Percentiles rank a stretch among this genome's conserved stretches.
phyloP scores from a whole-genome alignment of 2,329 filamentous ascomycete species.

The Fusarium siculi region DNA sequence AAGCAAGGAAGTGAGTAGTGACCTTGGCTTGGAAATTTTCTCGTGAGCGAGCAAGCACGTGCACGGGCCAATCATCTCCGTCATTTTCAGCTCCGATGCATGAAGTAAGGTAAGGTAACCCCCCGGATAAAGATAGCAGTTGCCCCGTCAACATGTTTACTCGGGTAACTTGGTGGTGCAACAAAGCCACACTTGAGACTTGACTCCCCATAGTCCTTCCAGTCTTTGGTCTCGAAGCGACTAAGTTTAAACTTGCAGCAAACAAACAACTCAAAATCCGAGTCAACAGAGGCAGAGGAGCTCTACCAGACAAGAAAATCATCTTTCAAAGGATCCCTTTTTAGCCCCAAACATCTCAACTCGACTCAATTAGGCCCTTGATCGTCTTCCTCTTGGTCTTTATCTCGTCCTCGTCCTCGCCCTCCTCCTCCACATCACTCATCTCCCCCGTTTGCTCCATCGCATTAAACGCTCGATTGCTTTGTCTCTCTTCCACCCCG shows the following conservation, averaged over 20 bases:
- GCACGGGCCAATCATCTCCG: slow-evolving; percentile 39
- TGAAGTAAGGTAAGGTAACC: neutral
- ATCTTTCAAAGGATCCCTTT: slow-evolving; percentile 2
- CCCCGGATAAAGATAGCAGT: slow-evolving; percentile 35
- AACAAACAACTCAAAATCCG: slow-evolving; percentile 29
- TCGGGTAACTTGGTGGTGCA: slow-evolving; percentile 44
- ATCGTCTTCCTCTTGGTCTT: slow-evolving; percentile 2
- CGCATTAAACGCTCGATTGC: slow-evolving; percentile 26
- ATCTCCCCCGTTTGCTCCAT: slow-evolving; percentile 20
- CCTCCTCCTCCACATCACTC: neutral
- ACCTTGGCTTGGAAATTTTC: slow-evolving; percentile 33
- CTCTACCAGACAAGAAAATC: slow-evolving; percentile 2
- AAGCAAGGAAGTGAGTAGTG: slow-evolving; percentile 2
- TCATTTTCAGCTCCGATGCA: slow-evolving; percentile 29
- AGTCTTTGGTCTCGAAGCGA: slow-evolving; percentile 22
- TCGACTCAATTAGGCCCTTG: neutral
- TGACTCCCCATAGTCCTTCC: slow-evolving; percentile 38
- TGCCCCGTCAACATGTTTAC: slow-evolving; percentile 52
- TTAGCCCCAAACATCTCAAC: slow-evolving; percentile 18
- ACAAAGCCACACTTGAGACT: slow-evolving; percentile 42
- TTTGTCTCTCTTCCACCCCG: slow-evolving; percentile 27
- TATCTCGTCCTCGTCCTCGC: slow-evolving; percentile 3
- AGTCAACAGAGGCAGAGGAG: neutral
- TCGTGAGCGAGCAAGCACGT: slow-evolving; percentile 12
- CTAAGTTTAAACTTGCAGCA: slow-evolving; percentile 31